phyloP scores from a whole-genome alignment of 2,329 filamentous ascomycete genomes.

The Ambrosiella cleistominuta region DNA sequence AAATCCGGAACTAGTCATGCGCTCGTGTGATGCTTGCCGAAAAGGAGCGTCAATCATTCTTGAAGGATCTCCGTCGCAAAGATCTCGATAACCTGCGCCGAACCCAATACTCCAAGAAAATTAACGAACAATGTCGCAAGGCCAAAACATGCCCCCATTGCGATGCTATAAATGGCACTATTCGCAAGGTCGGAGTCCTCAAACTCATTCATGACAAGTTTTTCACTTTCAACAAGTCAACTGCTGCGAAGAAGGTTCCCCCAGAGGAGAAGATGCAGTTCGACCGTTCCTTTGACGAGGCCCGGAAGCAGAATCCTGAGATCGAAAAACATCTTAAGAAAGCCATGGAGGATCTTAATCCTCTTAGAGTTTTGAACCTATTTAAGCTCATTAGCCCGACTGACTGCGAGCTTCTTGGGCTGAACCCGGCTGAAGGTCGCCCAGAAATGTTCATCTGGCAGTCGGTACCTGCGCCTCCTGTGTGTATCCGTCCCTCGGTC shows the following conservation, averaged over 20 bases:
- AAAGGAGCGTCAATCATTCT: conserved; percentile 54
- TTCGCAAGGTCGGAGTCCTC: conserved; percentile 80
- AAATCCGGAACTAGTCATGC: conserved; percentile 37
- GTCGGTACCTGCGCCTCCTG: conserved; percentile 80
- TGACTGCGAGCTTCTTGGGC: conserved; percentile 80
- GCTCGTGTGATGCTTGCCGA: conserved; percentile 70
- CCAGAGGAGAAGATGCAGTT: conserved; percentile 71
- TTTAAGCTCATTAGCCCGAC: conserved; percentile 72
- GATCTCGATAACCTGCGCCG: conserved; percentile 75
- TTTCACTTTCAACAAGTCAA: conserved; percentile 71
- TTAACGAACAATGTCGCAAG: conserved; percentile 82
- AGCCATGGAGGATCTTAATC: conserved; percentile 87
- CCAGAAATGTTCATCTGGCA: conserved; percentile 98
- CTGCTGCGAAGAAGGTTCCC: conserved; percentile 64
- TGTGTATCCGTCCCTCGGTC: conserved; percentile 86
- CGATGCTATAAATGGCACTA: conserved; percentile 67
- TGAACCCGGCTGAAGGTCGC: conserved; percentile 70
- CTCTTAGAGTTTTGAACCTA: conserved; percentile 70
- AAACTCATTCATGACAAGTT: conserved; percentile 94
- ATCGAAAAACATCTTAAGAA: conserved; percentile 82
- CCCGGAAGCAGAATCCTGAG: conserved; percentile 60
- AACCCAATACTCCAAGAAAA: conserved; percentile 67
- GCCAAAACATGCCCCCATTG: conserved; percentile 68
- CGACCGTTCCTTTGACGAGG: conserved; percentile 67
- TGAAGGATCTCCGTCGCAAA: conserved; percentile 65